These are phyloP conservation scores for Hypomyces perniciosus DNA, from an alignment of 2,329 filamentous ascomycete genomes.

Conservation along the genomic window DNA sequence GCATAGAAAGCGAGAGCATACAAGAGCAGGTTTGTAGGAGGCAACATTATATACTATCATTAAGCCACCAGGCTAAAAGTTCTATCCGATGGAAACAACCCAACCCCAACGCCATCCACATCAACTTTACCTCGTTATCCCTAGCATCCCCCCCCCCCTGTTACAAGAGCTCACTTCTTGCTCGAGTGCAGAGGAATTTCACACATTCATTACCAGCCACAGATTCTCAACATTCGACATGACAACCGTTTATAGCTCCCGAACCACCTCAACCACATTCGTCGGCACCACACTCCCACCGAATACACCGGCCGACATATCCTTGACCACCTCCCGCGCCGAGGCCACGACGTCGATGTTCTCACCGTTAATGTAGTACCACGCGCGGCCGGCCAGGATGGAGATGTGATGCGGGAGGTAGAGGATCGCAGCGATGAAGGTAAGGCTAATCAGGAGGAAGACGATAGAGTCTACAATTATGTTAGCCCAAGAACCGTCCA, in stretches of 20 bases:
- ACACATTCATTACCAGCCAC: too few species aligned
- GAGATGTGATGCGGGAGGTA: constrained; percentile 91
- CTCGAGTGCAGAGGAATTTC: too few species aligned
- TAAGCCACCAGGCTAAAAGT: constrained; percentile 4
- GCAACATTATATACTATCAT: constrained; percentile 5
- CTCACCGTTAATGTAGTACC: constrained; percentile 93
- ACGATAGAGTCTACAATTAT: constrained; percentile 70
- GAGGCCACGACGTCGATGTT: constrained; percentile 44
- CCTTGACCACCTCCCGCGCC: constrained; percentile 27
- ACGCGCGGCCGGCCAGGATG: constrained; percentile 75
- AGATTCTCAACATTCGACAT: background rate
- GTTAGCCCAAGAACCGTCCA: constrained; percentile 73
- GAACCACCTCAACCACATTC: constrained; percentile 19
- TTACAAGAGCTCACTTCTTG: too few species aligned
- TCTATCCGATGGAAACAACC: background rate
- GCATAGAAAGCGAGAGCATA: too few species aligned
- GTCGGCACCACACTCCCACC: constrained; percentile 17
- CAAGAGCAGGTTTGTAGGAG: too few species aligned
- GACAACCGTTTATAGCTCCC: constrained; percentile 27
- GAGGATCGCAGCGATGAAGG: constrained; percentile 77
- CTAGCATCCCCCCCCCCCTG: background rate
- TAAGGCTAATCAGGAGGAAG: constrained; percentile 82
- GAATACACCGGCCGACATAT: constrained; percentile 26
- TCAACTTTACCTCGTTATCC: background rate
- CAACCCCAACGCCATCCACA: constrained; percentile 1